Conservation (phyloP, 1,284 basidiomycete genomes). For the Ceratobasidium sp. region DNA sequence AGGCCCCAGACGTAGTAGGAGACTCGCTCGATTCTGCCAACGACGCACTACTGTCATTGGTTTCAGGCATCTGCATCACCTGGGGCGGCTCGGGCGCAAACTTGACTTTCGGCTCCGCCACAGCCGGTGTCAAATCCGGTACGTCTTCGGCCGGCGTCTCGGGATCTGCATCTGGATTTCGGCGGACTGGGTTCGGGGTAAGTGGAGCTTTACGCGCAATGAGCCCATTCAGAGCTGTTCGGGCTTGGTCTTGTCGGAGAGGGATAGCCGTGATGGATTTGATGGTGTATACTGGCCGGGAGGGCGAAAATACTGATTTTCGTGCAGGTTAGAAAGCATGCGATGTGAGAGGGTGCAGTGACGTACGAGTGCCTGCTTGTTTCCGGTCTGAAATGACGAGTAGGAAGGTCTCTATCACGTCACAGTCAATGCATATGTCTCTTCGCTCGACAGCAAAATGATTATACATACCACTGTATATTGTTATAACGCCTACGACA, state of each 20-base stretch:
- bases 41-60: conserved; percentile 31
- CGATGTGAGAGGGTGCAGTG: neutral
- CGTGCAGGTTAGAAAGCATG: neutral
- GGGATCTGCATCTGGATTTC: conserved; percentile 43
- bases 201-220: conserved; percentile 14
- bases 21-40: conserved; percentile 50
- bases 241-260: conserved; percentile 65
- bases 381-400: conserved; percentile 68
- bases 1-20: conserved; percentile 61
- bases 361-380: conserved; percentile 68
- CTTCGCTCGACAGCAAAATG: neutral
- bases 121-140: conserved; percentile 35
- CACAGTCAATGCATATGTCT: neutral
- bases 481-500: conserved; percentile 70
- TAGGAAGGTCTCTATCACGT: conserved; percentile 66
- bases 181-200: conserved; percentile 45
- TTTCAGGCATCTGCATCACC: conserved; percentile 10
- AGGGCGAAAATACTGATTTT: conserved; percentile 64
- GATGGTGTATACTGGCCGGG: conserved; percentile 66
- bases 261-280: conserved; percentile 73
- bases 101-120: conserved; percentile 36
- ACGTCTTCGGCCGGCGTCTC: conserved; percentile 14
- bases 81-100: conserved; percentile 26
- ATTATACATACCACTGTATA: conserved; percentile 65
- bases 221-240: conserved; percentile 59